Percentiles rank a stretch among this genome's conserved stretches.
phyloP scores from a whole-genome alignment of 1,284 basidiomycete genomes.

The Boletus holoroseus region DNA sequence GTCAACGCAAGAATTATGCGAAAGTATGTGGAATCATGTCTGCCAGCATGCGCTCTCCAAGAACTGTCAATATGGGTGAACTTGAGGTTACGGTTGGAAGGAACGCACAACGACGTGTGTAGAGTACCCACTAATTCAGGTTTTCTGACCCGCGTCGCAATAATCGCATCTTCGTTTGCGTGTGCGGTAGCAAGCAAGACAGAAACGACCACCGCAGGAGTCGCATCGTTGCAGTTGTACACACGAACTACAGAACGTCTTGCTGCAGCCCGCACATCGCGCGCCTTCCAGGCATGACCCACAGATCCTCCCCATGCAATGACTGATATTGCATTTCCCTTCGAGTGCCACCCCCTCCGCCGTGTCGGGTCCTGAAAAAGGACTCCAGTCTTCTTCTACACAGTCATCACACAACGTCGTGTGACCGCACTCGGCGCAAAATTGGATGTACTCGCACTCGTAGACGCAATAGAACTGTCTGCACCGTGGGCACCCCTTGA shows the following conservation, averaged over 20 bases:
- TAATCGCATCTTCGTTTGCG: slow-evolving; percentile 4
- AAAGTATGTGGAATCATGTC: neutral
- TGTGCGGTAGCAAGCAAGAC: slow-evolving; percentile 6
- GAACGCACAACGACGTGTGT: neutral
- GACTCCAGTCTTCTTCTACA: slow-evolving; percentile 20
- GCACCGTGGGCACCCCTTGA: slow-evolving; percentile 20
- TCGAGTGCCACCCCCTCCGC: slow-evolving; percentile 15
- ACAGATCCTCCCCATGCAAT: slow-evolving; percentile 18
- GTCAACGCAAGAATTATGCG: neutral
- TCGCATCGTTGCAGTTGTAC: slow-evolving; percentile 2
- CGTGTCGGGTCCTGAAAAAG: neutral
- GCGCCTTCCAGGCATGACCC: slow-evolving; percentile 6
- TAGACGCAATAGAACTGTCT: slow-evolving; percentile 14
- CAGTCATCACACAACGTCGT: slow-evolving; percentile 24
- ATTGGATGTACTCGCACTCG: slow-evolving; percentile 24
- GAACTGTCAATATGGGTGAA: neutral
- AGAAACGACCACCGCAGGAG: slow-evolving; percentile 9
- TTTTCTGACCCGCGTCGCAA: neutral
- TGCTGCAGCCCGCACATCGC: slow-evolving; percentile 15
- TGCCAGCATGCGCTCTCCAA: neutral
- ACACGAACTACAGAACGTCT: slow-evolving; percentile 16
- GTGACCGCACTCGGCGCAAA: slow-evolving; percentile 18
- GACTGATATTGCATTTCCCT: neutral
- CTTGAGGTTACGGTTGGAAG: neutral
- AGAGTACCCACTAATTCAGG: neutral